Base-by-base conservation (phyloP, 2,329 filamentous ascomycete genomes). In the Fusarium mangiferae region DNA sequence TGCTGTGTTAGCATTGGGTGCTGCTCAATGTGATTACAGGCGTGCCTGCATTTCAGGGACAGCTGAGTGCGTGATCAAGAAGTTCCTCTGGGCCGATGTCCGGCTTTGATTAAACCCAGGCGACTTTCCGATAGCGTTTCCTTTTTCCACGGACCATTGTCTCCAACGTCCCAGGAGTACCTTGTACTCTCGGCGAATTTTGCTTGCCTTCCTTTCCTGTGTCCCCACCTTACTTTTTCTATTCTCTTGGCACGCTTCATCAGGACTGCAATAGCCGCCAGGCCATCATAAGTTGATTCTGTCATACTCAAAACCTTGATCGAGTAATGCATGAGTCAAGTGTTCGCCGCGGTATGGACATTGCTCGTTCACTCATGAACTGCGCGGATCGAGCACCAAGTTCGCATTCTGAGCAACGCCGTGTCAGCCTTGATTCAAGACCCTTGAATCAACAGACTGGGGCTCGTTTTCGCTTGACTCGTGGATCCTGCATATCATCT, bases 401-500 rank as follows among this genome's bases (percentile, higher is more conserved):
- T 62, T 68, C 42, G 28, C 28, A 52, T 24, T 36, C 28, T 45
- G 59, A 62, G 49, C 59, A 52, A 54, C 74, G 71, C 58, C 48
- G 63, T 68, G 46, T 55, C 63, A 70, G 58, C 60, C 39, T 70
- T 66, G 36, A 65, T 45, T 66, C 46, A 63, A 49, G 59, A 58
- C 66, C 52, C 67, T 59, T 54, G 69, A 62, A 33, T 54, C 57
- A 66, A 62, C 44, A 70, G 58, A 71, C 59, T 56, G 66, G 73
- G 74, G 71, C 61, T 42, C 61, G 64, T 65, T 73, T 63, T 80
- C 73, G 77, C 79, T 81, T 81, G 80, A 81, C 80, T 81, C 80
- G 77, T 79, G 79, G 78, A 77, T 80, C 72, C 78, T 81, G 79
- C 78, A 80, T 77, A 81, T 76, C 80, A 81, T 80, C 73, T 76